These are phyloP conservation scores for Lactarius tabidus DNA, from an alignment of 768 basidiomycete genomes.

Conservation along the genomic window DNA sequence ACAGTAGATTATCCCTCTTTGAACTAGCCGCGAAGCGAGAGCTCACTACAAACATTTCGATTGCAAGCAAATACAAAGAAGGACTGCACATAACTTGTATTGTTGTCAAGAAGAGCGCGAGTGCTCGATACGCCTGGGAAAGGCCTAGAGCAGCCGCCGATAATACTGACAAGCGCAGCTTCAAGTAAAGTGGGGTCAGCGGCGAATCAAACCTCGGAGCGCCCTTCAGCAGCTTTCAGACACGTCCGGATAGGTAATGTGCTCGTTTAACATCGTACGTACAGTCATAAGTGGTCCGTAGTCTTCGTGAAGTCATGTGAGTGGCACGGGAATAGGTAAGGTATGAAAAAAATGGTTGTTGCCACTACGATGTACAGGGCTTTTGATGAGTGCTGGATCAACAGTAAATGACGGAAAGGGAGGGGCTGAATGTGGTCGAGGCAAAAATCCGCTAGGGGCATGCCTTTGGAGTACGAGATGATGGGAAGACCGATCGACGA, in stretches of 20 bases:
- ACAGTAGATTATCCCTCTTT: constrained; percentile 16
- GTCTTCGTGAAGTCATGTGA: constrained; percentile 25
- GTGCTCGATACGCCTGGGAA: background rate
- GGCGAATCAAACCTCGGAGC: constrained; percentile 11
- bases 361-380: constrained; percentile 17
- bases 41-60: constrained; percentile 11
- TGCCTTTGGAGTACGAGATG: constrained; percentile 27
- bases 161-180: constrained; percentile 8
- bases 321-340: constrained; percentile 17
- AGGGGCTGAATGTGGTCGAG: constrained; percentile 10
- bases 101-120: constrained; percentile 17
- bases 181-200: background rate
- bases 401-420: constrained; percentile 19
- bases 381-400: constrained; percentile 22
- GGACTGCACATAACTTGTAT: constrained; percentile 12
- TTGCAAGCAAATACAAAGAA: constrained; percentile 21
- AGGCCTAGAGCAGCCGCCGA: background rate
- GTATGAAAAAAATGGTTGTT: constrained; percentile 21
- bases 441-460: constrained; percentile 24
- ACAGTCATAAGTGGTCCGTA: constrained; percentile 27
- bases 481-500: constrained; percentile 30
- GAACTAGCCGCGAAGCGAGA: constrained; percentile 17
- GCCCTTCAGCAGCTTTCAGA: constrained; percentile 3
- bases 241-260: constrained; percentile 14
- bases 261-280: constrained; percentile 22